Evolutionary conservation across 169 alveolate genomes (phyloP), one percentile per base, ranked within the genome.

Genomic region (Cryptosporidium tyzzeri): DNA sequence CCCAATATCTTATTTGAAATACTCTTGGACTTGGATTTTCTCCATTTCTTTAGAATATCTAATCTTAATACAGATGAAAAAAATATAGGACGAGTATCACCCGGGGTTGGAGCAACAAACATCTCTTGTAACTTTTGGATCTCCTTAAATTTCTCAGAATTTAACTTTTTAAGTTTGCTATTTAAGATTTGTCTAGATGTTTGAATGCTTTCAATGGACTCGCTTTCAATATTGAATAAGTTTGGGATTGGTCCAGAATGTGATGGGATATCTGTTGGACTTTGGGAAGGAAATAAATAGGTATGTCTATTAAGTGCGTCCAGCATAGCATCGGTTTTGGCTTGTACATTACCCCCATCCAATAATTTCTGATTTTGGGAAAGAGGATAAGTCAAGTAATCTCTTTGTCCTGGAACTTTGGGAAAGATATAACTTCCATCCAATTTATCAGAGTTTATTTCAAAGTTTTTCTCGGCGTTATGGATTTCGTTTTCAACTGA

Each of bases 371-470:
- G 71, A 37, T 53, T 59, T 55, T 73, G 86, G 26, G 86, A 73
- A 18, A 59, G 44, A 23, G 86, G 70, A 18, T 37, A 59, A n/a
- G 51, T 35, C 53, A 73, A 55, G 23, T 33, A 73, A 41, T 73
- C 86, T 26, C 50, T 2, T 1, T 55, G 3, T 55, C 67, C 68
- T 44, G 39, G 23, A 69, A 26, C 16, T 3, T 14, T 29, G 26
- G 58, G 9, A 16, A 23, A 10, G 8, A 21, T 21, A 29, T 10
- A 50, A 29, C 5, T 35, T 33, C 23, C 23, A 35, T 33, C 69
- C 7, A 26, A 21, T 1, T n/a, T n/a, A 8, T 50, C 41, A 50
- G 58, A 50, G 37, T 73, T 73, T 3, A 73, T 12, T 21, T 37
- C 26, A 31, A 53, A 53, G 12, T 59, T 18, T 5, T 10, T 0